Evolutionary conservation across 305 asterid species (phyloP), one percentile per base, ranked within the genome.

Genomic region (Solanum hybrid): DNA sequence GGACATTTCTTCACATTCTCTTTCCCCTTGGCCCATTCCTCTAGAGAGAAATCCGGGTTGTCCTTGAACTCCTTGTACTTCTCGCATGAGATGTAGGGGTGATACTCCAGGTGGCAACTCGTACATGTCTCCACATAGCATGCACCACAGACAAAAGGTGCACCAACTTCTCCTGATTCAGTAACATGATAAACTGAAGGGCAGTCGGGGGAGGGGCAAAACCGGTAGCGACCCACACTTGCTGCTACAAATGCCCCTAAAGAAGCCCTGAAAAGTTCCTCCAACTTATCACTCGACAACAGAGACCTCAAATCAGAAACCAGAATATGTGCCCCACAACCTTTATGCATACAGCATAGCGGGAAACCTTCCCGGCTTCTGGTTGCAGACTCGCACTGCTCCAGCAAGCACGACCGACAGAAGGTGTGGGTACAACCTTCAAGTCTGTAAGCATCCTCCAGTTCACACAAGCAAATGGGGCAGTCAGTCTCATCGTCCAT

Each of bases 201-300:
- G 85, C 99, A 97, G 86, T 97, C 99, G 0, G 99, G 99, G 1
- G 99, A 95, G 6, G 99, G 99, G 86, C 99, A 97, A 89, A 95
- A 97, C 91, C 95, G 89, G 93, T 92, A 95, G 27, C 56, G 17
- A 12, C 98, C 98, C n/a, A 91, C 92, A 81, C 98, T 95, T 15
- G 89, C 95, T 13, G 96, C 95, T 89, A 97, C 96, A 42, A 91
- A 95, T 5, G 98, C 92, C 29, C 94, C 95, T 87, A 97, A 42
- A 10, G 99, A 95, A 73, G 99, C 95, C 91, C 95, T 60, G 88
- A 97, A 95, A 27, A 97, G 98, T 85, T 97, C 99, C 38, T 95
- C 98, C 88, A 94, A 81, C 91, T 94, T 95, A 84, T 95, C 98
- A 14, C 42, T 73, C 1, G 93, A 42, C 87, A 97, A 88, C 87